Evolutionary conservation across 257 asterid genomes (phyloP).

Genomic region (Misopates orontium): DNA sequence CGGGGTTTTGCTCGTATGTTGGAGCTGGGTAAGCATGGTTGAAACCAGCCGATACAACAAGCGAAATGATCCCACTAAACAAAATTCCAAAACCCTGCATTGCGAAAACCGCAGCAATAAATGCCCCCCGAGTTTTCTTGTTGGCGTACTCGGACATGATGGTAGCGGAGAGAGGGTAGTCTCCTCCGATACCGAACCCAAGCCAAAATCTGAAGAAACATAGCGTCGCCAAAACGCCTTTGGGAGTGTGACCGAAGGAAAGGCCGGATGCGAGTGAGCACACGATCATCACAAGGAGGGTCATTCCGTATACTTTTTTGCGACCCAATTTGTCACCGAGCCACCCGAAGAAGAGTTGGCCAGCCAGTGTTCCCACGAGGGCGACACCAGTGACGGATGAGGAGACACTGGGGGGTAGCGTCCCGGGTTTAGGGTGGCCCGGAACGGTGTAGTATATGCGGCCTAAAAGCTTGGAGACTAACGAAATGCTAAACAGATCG

Average conservation of each 20-base stretch:
- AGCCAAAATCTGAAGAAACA: slow-evolving; percentile 28
- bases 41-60: not conserved
- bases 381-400: slow-evolving; percentile 8
- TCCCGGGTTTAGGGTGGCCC: not conserved
- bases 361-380: slow-evolving; percentile 23
- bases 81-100: slow-evolving; percentile 26
- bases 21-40: slow-evolving; percentile 4
- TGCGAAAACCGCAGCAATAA: slow-evolving; percentile 21
- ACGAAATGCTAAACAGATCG: slow-evolving; percentile 15
- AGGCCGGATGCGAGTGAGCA: slow-evolving; percentile 17
- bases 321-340: slow-evolving; percentile 22
- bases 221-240: slow-evolving; percentile 14
- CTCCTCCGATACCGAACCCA: slow-evolving; percentile 27
- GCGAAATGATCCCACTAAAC: slow-evolving; percentile 1
- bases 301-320: slow-evolving; percentile 17
- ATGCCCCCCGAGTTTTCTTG: slow-evolving; percentile 24
- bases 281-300: slow-evolving; percentile 11
- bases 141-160: slow-evolving; percentile 24
- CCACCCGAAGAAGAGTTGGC: slow-evolving; percentile 26
- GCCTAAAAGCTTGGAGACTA: slow-evolving; percentile 15
- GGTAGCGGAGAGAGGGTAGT: slow-evolving; percentile 20
- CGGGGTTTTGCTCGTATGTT: not conserved
- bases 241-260: slow-evolving; percentile 14
- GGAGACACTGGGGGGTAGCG: not conserved
- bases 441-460: slow-evolving; percentile 14